Evolutionary conservation across 768 basidiomycete genomes (phyloP).

Genomic region (Lactarius sanguifluus): DNA sequence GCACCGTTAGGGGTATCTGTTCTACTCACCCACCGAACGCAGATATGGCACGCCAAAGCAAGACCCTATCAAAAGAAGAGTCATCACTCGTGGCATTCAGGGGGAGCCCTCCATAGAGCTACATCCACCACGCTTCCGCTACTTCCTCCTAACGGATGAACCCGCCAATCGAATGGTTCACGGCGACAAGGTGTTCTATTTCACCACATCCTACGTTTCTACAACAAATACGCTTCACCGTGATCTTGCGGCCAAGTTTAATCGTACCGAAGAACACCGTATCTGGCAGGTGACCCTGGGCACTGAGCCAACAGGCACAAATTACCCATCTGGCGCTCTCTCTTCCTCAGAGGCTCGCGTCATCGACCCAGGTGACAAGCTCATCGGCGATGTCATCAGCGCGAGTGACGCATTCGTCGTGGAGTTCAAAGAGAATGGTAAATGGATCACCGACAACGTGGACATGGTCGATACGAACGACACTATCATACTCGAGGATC

Average conservation of each 20-base stretch:
- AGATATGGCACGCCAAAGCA: slow-evolving; percentile 71
- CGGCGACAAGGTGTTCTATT: slow-evolving; percentile 35
- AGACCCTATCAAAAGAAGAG: slow-evolving; percentile 59
- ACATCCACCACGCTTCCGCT: slow-evolving; percentile 62
- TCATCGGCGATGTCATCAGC: slow-evolving; percentile 59
- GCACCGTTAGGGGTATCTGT: slow-evolving; percentile 10
- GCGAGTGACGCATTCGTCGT: slow-evolving; percentile 71
- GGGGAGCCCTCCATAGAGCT: slow-evolving; percentile 64
- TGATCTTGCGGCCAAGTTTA: slow-evolving; percentile 26
- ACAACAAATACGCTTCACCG: slow-evolving; percentile 44
- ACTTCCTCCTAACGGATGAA: slow-evolving; percentile 44
- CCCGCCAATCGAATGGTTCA: slow-evolving; percentile 33
- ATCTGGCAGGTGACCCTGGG: slow-evolving; percentile 59
- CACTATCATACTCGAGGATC: slow-evolving; percentile 3
- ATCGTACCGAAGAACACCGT: slow-evolving; percentile 41
- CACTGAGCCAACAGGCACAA: slow-evolving; percentile 22
- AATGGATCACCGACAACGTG: slow-evolving; percentile 50
- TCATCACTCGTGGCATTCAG: slow-evolving; percentile 57
- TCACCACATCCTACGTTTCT: slow-evolving; percentile 53
- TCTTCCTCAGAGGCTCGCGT: slow-evolving; percentile 40
- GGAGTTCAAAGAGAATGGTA: slow-evolving; percentile 62
- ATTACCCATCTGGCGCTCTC: slow-evolving; percentile 26
- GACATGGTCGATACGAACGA: slow-evolving; percentile 13
- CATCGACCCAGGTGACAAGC: slow-evolving; percentile 47
- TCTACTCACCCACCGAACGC: slow-evolving; percentile 6